These are phyloP conservation scores for Ophiobolus disseminans DNA, from an alignment of 2,329 filamentous ascomycete genomes.

Conservation along the genomic window DNA sequence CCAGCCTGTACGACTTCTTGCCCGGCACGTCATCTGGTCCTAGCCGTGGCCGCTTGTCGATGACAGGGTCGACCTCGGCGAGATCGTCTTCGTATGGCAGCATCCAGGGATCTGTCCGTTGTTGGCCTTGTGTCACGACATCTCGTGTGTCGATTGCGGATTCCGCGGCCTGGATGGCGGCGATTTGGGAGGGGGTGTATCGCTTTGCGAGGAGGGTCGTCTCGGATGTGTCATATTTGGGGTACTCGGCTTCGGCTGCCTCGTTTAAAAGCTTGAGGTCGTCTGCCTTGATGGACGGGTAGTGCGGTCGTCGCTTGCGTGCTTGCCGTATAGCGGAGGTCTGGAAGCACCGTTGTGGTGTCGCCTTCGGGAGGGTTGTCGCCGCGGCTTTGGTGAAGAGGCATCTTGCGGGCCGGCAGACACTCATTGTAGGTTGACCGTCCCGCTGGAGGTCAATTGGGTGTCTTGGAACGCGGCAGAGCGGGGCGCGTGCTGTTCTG, in stretches of 20 bases:
- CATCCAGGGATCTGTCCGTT: constrained; percentile 75
- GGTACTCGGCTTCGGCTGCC: constrained; percentile 52
- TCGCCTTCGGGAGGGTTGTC: constrained; percentile 35
- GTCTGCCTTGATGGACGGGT: constrained; percentile 54
- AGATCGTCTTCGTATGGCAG: constrained; percentile 79
- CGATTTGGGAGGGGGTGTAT: constrained; percentile 83
- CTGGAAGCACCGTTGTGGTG: constrained; percentile 52
- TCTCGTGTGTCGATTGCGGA: constrained; percentile 76
- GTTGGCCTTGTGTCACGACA: constrained; percentile 72
- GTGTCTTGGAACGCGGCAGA: constrained; percentile 8
- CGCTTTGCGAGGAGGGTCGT: constrained; percentile 61
- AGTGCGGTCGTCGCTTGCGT: constrained; percentile 50
- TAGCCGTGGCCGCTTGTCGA: constrained; percentile 60
- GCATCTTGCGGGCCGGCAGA: constrained; percentile 52
- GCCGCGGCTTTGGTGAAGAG: constrained; percentile 45
- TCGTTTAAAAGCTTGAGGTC: constrained; percentile 47
- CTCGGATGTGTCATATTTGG: constrained; percentile 66
- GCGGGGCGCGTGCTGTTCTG: constrained; percentile 9
- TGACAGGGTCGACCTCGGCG: constrained; percentile 74
- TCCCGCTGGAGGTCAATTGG: constrained; percentile 31
- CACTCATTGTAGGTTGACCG: constrained; percentile 48
- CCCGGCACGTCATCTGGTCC: constrained; percentile 28
- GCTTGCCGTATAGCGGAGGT: constrained; percentile 44
- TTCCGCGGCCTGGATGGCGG: constrained; percentile 82
- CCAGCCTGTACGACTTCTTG: constrained; percentile 29